These are phyloP conservation scores for Agrocybe pediades DNA, from an alignment of 768 basidiomycete genomes.

Conservation along the genomic window DNA sequence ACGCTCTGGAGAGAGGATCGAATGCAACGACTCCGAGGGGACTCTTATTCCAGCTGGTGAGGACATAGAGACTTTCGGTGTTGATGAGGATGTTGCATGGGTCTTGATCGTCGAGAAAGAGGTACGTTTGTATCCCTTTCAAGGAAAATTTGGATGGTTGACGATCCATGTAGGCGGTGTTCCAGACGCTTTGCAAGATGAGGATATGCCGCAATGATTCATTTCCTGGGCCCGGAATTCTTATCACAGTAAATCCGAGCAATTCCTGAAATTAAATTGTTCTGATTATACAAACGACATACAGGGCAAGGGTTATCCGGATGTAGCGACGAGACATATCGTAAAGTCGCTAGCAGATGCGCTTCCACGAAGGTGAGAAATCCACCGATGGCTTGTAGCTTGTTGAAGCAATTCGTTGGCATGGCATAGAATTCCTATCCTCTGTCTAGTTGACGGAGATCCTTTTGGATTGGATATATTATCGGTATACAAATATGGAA, in stretches of 20 bases:
- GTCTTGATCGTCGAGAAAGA: slow-evolving; percentile 94
- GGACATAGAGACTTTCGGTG: slow-evolving; percentile 63
- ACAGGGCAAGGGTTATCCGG: slow-evolving; percentile 97
- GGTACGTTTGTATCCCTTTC: slow-evolving; percentile 50
- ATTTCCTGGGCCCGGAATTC: slow-evolving; percentile 65
- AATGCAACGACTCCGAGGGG: slow-evolving; percentile 64
- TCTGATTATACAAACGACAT: neutral
- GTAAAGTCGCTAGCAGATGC: slow-evolving; percentile 70
- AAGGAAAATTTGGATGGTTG: neutral
- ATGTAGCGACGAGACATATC: slow-evolving; percentile 86
- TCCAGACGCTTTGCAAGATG: slow-evolving; percentile 77
- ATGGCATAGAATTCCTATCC: slow-evolving; percentile 64
- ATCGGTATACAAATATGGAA: slow-evolving; percentile 85
- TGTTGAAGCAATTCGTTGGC: neutral
- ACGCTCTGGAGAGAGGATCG: slow-evolving; percentile 51
- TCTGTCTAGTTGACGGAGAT: slow-evolving; percentile 87
- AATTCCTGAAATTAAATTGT: neutral
- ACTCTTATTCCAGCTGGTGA: slow-evolving; percentile 78
- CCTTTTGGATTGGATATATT: slow-evolving; percentile 93
- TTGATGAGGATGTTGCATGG: slow-evolving; percentile 64
- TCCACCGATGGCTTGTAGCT: neutral
- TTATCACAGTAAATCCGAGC: slow-evolving; percentile 65
- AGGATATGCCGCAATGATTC: slow-evolving; percentile 48
- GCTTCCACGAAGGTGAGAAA: slow-evolving; percentile 58
- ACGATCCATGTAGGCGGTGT: slow-evolving; percentile 74